phyloP scores from a whole-genome alignment of 2,329 filamentous ascomycete genomes.

The Bipolaris sorokiniana region DNA sequence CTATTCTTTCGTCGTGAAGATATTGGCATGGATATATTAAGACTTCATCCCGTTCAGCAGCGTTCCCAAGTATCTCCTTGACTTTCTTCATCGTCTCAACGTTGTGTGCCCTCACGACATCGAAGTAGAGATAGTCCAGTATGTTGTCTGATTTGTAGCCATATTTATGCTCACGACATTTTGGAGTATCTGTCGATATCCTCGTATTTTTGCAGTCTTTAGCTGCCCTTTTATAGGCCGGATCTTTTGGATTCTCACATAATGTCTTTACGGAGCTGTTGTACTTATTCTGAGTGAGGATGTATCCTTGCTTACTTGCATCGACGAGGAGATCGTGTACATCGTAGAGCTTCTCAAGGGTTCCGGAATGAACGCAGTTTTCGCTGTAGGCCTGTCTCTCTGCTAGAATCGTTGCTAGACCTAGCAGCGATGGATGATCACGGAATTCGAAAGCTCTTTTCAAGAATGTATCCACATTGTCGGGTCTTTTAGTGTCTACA shows the following conservation, averaged over 20 bases:
- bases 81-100: constrained; percentile 38
- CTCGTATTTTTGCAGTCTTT: constrained; percentile 26
- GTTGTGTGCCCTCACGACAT: constrained; percentile 55
- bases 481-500: constrained; percentile 24
- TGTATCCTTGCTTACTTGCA: constrained; percentile 55
- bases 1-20: constrained; percentile 1
- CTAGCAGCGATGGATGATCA: constrained; percentile 63
- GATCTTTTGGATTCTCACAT: constrained; percentile 59
- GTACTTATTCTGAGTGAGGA: constrained; percentile 55
- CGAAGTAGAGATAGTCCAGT: constrained; percentile 67
- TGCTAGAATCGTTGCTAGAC: constrained; percentile 68
- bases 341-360: constrained; percentile 40
- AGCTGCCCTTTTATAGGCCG: constrained; percentile 45
- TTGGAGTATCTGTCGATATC: constrained; percentile 23
- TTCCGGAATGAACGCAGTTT: constrained; percentile 33
- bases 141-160: constrained; percentile 55
- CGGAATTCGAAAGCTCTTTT: constrained; percentile 64
- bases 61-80: constrained; percentile 29
- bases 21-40: constrained; percentile 21
- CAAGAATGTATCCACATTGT: constrained; percentile 57
- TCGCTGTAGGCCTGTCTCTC: constrained; percentile 65
- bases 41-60: constrained; percentile 27
- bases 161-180: constrained; percentile 28
- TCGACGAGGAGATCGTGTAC: constrained; percentile 57
- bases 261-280: constrained; percentile 59